Evolutionary conservation across 345 rosid genomes (phyloP), one percentile per base, ranked within the genome.

Genomic region (Rubroshorea leprosula): DNA sequence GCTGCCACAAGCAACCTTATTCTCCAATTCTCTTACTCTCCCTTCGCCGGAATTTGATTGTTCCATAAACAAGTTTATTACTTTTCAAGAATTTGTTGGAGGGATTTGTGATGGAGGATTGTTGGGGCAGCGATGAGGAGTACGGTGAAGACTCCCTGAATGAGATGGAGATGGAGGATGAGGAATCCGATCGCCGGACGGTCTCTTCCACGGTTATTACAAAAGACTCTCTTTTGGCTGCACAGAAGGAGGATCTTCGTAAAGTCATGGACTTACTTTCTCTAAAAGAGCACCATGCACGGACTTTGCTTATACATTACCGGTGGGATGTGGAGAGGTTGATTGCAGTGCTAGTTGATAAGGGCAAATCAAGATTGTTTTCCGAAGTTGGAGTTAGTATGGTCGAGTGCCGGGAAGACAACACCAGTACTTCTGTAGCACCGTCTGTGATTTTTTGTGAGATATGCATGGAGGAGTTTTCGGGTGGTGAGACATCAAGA

Each of bases 241-340:
- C 35, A 9, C 54, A 89, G 83, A 80, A 65, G 56, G 87, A 79
- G 54, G 81, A 77, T 68, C 64, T 86, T 63, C 78, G 60, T 21
- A 77, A 72, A 68, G 88, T 84, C 61, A 86, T 86, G 95, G 92
- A 86, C 0, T 67, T 84, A 68, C 49, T 89, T 26, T 72, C 95
- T 0, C 55, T 90, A 27, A 78, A 79, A 58, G 97, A 90, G 63
- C 92, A 84, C 58, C 90, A 84, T 65, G 92, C 97, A 0, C 80
- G 88, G 21, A 84, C 92, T 46, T 78, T 90, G 39, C 83, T 90
- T 67, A 90, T 90, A 41, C 83, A 83, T 66, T 74, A 86, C 43
- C 79, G 84, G 16, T 90, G 95, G 95, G 85, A 90, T 45, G 80
- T 79, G 13, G 90, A 86, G 64, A 86, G 70, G 64, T 70, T 90